These are phyloP conservation scores for Trifolium subterraneum DNA, from an alignment of 306 rosid genomes.

Conservation along the genomic window DNA sequence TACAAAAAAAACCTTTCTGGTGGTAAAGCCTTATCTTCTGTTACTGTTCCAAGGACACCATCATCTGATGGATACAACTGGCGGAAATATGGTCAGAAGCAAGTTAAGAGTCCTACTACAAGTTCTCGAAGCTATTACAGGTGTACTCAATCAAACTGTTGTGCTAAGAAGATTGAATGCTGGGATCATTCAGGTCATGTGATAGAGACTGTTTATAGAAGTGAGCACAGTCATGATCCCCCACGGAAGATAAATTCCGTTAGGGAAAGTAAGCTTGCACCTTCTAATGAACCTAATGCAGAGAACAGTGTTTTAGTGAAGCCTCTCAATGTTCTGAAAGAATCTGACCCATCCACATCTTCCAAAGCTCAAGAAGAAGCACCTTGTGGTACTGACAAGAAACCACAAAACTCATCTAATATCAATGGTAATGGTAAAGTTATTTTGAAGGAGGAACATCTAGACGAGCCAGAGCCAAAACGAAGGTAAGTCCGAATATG, in stretches of 20 bases:
- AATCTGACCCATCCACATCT: conserved; percentile 61
- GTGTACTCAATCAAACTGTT: conserved; percentile 78
- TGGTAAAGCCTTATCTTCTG: conserved; percentile 51
- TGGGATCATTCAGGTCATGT: conserved; percentile 67
- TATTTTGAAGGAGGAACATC: conserved; percentile 67
- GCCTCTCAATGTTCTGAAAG: conserved; percentile 44
- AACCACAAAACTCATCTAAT: conserved; percentile 54
- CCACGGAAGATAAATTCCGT: conserved; percentile 58
- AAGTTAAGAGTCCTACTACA: conserved; percentile 90
- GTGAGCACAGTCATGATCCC: conserved; percentile 86
- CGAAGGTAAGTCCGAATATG: conserved; percentile 63
- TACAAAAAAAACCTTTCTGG: conserved; percentile 54
- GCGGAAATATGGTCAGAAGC: conserved; percentile 99
- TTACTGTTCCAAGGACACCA: conserved; percentile 60
- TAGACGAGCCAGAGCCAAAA: conserved; percentile 63
- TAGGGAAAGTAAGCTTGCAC: conserved; percentile 56
- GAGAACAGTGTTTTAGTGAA: conserved; percentile 49
- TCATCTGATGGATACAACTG: conserved; percentile 94
- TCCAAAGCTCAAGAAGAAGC: conserved; percentile 60
- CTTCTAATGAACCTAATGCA: conserved; percentile 55
- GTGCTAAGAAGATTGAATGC: conserved; percentile 88
- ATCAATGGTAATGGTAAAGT: conserved; percentile 56
- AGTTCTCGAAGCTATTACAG: conserved; percentile 95
- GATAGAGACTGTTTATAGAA: conserved; percentile 73
- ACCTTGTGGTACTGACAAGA: conserved; percentile 55